Percentiles rank a stretch among this genome's conserved stretches.
phyloP scores from a whole-genome alignment of 2,329 filamentous ascomycete genomes.

The Cladophialophora immunda region DNA sequence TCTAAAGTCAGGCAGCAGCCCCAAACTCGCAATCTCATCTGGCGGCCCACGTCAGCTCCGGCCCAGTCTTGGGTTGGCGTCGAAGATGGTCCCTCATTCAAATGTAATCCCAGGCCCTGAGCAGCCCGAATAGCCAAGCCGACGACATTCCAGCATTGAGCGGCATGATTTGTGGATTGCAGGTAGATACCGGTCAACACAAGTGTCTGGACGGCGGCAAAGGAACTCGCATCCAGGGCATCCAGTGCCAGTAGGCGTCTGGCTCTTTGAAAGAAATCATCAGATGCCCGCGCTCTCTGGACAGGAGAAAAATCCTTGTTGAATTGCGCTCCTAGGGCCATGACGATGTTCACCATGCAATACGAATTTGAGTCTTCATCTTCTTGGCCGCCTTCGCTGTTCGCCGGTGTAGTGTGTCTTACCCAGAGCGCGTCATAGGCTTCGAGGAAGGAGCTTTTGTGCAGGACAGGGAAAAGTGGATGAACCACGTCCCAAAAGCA shows the following conservation, averaged over 20 bases:
- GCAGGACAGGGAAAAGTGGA: slow-evolving; percentile 58
- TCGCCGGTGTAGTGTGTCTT: neutral
- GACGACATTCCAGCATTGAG: slow-evolving; percentile 61
- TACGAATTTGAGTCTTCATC: slow-evolving; percentile 42
- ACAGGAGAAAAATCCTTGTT: slow-evolving; percentile 51
- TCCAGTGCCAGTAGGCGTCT: slow-evolving; percentile 54
- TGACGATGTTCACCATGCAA: slow-evolving; percentile 57
- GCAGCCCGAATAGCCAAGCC: slow-evolving; percentile 58
- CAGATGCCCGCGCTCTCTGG: slow-evolving; percentile 52
- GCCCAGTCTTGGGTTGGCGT: neutral
- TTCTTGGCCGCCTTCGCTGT: slow-evolving; percentile 34
- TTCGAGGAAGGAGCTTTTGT: slow-evolving; percentile 48
- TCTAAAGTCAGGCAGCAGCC: slow-evolving; percentile 43
- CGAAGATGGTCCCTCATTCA: slow-evolving; percentile 38
- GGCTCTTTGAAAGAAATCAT: slow-evolving; percentile 54
- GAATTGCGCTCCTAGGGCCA: slow-evolving; percentile 57
- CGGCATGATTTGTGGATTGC: slow-evolving; percentile 57
- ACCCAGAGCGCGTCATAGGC: slow-evolving; percentile 51
- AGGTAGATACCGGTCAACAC: slow-evolving; percentile 59
- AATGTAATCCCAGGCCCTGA: slow-evolving; percentile 57
- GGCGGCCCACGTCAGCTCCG: slow-evolving; percentile 34
- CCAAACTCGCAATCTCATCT: slow-evolving; percentile 43
- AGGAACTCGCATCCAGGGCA: slow-evolving; percentile 49
- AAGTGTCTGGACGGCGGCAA: slow-evolving; percentile 57
- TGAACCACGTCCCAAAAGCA: slow-evolving; percentile 59